Evolutionary conservation across 257 asterid species (phyloP), one percentile per base, ranked within the genome.

Genomic region (Nicotiana otophora): DNA sequence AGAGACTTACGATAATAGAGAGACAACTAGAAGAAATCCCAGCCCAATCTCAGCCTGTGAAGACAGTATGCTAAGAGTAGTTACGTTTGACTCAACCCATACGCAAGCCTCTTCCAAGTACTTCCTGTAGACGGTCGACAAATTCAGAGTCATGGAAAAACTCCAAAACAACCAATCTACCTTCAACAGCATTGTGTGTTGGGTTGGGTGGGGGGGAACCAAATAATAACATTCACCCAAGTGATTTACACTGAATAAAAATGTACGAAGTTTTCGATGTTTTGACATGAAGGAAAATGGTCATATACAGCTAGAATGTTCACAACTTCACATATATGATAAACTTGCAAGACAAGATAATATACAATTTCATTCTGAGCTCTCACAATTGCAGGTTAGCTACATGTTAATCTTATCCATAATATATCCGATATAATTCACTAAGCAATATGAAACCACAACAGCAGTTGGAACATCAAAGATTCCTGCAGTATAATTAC

Each of bases 41-140:
- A 74, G 42, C 30, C 80, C 80, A 26, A 96, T 93, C 88, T 93
- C 99, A 64, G 97, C 92, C 79, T 96, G 99, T 11, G 99, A 93
- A 80, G 97, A 91, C 85, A 95, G 84, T 87, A 91, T 92, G 84
- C 78, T 87, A 74, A 96, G 94, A 15, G 97, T 93, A 76, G 95
- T 94, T 72, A 92, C 81, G 80, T 96, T 96, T n/a, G 98, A 93
- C 84, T 93, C 99, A 17, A 96, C 97, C 98, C 99, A 94, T 67
- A 96, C 96, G 85, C 99, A 94, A 68, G 89, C 89, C 70, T 93
- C 91, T 83, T 96, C 98, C 94, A 96, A 88, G 93, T 93, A 96
- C 85, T 90, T 96, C 92, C 99, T 96, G 95, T 51, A 87, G 81
- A 88, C 74, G 69, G 80, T 48, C 63, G 48, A 14, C 16, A 74